A percentile compares a stretch with the other conserved stretches of the same genome.
Evolutionary conservation across 2,329 filamentous ascomycete genomes (phyloP).

Genomic region (Pseudogymnoascus sp.): DNA sequence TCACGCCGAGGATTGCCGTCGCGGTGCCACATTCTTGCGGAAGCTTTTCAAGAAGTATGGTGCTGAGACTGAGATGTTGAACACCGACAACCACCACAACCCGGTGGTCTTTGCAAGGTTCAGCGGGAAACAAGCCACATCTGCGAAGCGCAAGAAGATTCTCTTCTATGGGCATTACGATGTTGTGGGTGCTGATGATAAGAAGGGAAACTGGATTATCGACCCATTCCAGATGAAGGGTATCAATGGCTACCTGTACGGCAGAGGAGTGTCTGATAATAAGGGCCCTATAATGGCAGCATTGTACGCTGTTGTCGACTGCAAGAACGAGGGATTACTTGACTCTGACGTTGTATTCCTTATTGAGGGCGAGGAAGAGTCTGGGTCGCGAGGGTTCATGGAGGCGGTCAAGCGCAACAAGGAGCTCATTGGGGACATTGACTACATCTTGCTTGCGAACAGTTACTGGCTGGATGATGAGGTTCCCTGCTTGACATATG

Average conservation of each 20-base stretch:
- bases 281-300: conserved; percentile 94
- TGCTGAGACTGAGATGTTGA: conserved; percentile 83
- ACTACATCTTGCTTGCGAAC: conserved; percentile 93
- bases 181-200: conserved; percentile 82
- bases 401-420: conserved; percentile 75
- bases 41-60: conserved; percentile 88
- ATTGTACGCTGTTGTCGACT: conserved; percentile 84
- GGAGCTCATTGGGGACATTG: conserved; percentile 76
- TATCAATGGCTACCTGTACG: conserved; percentile 87
- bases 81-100: conserved; percentile 68
- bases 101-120: conserved; percentile 93
- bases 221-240: conserved; percentile 89
- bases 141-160: conserved; percentile 69
- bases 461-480: conserved; percentile 98
- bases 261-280: conserved; percentile 94
- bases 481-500: conserved; percentile 91
- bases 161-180: conserved; percentile 98
- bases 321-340: conserved; percentile 75
- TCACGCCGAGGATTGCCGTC: conserved; percentile 84
- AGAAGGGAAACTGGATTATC: conserved; percentile 72
- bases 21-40: conserved; percentile 84
- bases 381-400: conserved; percentile 83
- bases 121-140: conserved; percentile 61
- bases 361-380: conserved; percentile 95
- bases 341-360: conserved; percentile 87